Evolutionary conservation across 1,284 basidiomycete genomes (phyloP).

Genomic region (Veloboletus limbatus): DNA sequence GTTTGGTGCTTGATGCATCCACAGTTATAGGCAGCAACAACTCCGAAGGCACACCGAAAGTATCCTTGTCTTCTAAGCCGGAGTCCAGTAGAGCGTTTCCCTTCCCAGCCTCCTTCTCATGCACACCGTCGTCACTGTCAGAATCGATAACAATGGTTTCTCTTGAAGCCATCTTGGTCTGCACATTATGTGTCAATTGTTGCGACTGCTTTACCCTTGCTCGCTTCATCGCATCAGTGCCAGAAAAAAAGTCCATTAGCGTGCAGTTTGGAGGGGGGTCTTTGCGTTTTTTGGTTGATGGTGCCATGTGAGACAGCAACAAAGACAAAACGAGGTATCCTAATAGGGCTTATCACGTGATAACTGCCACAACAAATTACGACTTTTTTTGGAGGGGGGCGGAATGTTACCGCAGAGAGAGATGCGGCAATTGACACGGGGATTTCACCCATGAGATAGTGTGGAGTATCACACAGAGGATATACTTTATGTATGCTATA

Average conservation of each 20-base stretch:
- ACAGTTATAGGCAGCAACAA: slow-evolving; percentile 16
- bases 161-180: slow-evolving; percentile 16
- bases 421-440: too few species aligned
- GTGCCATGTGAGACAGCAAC: slow-evolving; percentile 29
- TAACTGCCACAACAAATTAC: too few species aligned
- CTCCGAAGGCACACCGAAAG: slow-evolving; percentile 33
- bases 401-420: too few species aligned
- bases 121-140: slow-evolving; percentile 45
- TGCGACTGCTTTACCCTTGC: slow-evolving; percentile 14
- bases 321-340: too few species aligned
- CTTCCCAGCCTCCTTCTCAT: slow-evolving; percentile 1
- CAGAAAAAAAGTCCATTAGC: slow-evolving; percentile 51
- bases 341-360: too few species aligned
- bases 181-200: background rate
- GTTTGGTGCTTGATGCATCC: slow-evolving; percentile 5
- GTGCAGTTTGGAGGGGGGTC: slow-evolving; percentile 39
- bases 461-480: too few species aligned
- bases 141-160: slow-evolving; percentile 62
- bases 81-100: background rate
- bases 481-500: too few species aligned
- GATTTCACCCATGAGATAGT: too few species aligned
- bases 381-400: too few species aligned
- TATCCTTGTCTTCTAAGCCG: slow-evolving; percentile 8
- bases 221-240: slow-evolving; percentile 22
- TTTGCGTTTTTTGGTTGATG: slow-evolving; percentile 43